Conservation (phyloP, 192 early-diverging fungal species). For the Backusella parvicylindrica region DNA sequence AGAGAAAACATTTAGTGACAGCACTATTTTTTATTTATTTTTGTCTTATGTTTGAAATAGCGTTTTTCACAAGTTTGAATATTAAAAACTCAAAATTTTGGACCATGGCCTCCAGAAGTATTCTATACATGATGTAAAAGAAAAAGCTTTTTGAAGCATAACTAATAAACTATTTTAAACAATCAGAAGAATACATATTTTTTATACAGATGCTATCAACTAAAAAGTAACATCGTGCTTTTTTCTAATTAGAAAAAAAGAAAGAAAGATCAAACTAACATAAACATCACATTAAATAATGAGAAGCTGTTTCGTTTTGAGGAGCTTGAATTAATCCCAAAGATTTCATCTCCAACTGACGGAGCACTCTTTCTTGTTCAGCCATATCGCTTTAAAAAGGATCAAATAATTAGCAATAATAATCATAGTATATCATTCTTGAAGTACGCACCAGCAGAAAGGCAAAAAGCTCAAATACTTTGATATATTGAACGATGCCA, state of each 20-base stretch:
- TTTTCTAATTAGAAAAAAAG: too few species aligned
- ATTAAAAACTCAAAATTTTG: too few species aligned
- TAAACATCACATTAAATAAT: neutral
- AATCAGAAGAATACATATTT: too few species aligned
- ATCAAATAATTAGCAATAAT: neutral
- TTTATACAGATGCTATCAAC: too few species aligned
- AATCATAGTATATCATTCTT: neutral
- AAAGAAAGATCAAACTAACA: neutral
- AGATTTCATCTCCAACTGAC: neutral
- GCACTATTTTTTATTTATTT: neutral
- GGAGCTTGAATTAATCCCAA: neutral
- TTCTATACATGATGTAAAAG: too few species aligned
- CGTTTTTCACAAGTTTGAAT: neutral
- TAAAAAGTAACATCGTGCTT: too few species aligned
- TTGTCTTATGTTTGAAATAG: neutral
- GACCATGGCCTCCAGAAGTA: too few species aligned
- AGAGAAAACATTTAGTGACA: neutral
- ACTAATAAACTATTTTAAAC: too few species aligned
- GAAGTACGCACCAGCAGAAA: neutral
- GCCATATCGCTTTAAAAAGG: neutral
- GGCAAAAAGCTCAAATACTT: slow-evolving; percentile 1
- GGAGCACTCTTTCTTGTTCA: neutral
- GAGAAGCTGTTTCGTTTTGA: neutral
- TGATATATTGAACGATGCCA: neutral
- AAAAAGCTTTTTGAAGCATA: too few species aligned